phyloP scores from a whole-genome alignment of 163 green algal species.

The Coccomyxa subellipsoidea region DNA sequence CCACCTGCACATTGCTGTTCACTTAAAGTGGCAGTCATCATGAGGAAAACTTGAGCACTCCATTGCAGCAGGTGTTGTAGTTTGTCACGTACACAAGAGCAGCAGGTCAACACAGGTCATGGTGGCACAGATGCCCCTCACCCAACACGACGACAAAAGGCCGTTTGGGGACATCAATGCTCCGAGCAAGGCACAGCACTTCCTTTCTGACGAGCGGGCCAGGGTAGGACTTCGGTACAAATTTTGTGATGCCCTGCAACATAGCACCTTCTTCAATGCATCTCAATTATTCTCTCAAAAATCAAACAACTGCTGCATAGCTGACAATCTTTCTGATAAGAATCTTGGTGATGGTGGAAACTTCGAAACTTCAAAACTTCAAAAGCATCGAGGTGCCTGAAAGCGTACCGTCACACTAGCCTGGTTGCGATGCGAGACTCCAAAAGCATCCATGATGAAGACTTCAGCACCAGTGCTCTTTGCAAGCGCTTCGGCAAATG shows the following conservation, averaged over 20 bases:
- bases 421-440: slow-evolving; percentile 95
- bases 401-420: slow-evolving; percentile 29
- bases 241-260: slow-evolving; percentile 96
- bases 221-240: slow-evolving; percentile 74
- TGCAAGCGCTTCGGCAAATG: slow-evolving; percentile 79
- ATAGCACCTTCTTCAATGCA: not conserved
- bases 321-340: not conserved
- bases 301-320: not conserved
- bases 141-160: not conserved
- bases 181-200: slow-evolving; percentile 83
- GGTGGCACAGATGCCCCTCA: not conserved
- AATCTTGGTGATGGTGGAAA: no score
- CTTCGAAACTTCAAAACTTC: no score
- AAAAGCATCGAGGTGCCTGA: not conserved
- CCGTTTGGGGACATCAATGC: not conserved
- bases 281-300: not conserved
- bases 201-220: slow-evolving; percentile 96
- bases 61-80: no score
- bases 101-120: no score
- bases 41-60: no score
- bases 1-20: slow-evolving; percentile 88
- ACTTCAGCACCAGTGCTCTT: slow-evolving; percentile 70
- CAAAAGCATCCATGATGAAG: slow-evolving; percentile 98
- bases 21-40: slow-evolving; percentile 72
- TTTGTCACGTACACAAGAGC: no score